Base-by-base conservation (phyloP, 2,329 filamentous ascomycete species). In the Byssothecium circinans region DNA sequence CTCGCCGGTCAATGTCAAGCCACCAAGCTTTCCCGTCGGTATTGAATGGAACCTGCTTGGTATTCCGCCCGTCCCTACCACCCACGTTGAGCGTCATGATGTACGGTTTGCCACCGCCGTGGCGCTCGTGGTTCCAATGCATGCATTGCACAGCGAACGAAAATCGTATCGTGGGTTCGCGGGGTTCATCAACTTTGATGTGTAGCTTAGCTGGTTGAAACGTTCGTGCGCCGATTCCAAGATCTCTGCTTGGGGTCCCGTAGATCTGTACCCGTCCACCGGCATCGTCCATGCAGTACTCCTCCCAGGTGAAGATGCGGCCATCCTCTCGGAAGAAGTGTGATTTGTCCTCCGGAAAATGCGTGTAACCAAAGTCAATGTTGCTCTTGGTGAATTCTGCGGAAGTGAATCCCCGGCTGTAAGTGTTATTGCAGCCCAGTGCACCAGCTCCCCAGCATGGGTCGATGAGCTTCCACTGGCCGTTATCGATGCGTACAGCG, bases 401-500 rank as follows among this genome's bases (percentile, higher is more conserved):
- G 8, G 64, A 8, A 1, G 17, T 51, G 27, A 51, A 51, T 14
- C 41, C 20, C 20, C 41, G 57, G 49, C 60, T 56, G 27, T 57
- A 57, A 29, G n/a, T n/a, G n/a, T 49, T 53, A 11, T 53, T 54
- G 20, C 45, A 54, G 20, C 58, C 62, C 8, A 95, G 72, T 52
- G 82, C 77, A 2, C 92, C 92, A 0, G 92, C 89, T 32, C 94
- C 94, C 94, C 94, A 99, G 67, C 92, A 97, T 0, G 87, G 73
- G 63, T 99, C 94, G 40, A 97, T 74, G 1, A 97, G 80, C 71
- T 96, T 96, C 92, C 92, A 97, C 55, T 84, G 82, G 2, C 89
- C 89, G 20, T 85, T 82, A 60, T 97, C 92, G 49, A 97, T 90
- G 42, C 84, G 81, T 6, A 96, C 89, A 0, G 88, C 91, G 63